Percentiles rank a stretch among this genome's conserved stretches.
These are phyloP conservation scores for Komagataella pseudopastoris DNA, from an alignment of 805 yeast genomes.

Conservation along the genomic window DNA sequence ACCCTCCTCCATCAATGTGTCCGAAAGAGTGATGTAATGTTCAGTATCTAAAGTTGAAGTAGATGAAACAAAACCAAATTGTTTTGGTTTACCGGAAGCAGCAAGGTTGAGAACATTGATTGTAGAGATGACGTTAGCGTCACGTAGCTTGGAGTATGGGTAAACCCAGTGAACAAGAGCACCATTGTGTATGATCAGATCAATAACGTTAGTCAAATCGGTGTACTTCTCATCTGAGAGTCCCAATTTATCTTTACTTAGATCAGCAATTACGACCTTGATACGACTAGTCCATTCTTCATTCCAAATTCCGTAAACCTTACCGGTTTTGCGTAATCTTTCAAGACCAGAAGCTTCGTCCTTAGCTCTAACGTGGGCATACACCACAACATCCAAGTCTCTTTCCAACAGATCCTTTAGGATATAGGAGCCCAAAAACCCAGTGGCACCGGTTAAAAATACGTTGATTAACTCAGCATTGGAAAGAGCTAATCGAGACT, in stretches of 20 bases:
- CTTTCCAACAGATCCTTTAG: constrained; percentile 63
- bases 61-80: constrained; percentile 85
- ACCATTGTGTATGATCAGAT: constrained; percentile 88
- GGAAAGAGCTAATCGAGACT: constrained; percentile 20
- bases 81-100: constrained; percentile 70
- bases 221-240: constrained; percentile 43
- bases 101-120: constrained; percentile 72
- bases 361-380: constrained; percentile 86
- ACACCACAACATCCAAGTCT: constrained; percentile 39
- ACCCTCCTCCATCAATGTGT: constrained; percentile 49
- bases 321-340: constrained; percentile 63
- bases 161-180: constrained; percentile 98
- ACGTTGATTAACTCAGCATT: constrained; percentile 23
- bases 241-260: constrained; percentile 66
- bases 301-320: constrained; percentile 74
- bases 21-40: constrained; percentile 67
- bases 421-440: constrained; percentile 88
- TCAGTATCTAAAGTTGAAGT: constrained; percentile 87
- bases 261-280: constrained; percentile 71
- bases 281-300: constrained; percentile 43
- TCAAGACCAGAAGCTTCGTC: constrained; percentile 55
- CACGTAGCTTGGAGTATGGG: constrained; percentile 82
- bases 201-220: constrained; percentile 43
- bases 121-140: constrained; percentile 85
- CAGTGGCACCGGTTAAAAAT: constrained; percentile 92